These are phyloP conservation scores for Omphalotus olearius DNA, from an alignment of 1,284 basidiomycete species.

Conservation along the genomic window DNA sequence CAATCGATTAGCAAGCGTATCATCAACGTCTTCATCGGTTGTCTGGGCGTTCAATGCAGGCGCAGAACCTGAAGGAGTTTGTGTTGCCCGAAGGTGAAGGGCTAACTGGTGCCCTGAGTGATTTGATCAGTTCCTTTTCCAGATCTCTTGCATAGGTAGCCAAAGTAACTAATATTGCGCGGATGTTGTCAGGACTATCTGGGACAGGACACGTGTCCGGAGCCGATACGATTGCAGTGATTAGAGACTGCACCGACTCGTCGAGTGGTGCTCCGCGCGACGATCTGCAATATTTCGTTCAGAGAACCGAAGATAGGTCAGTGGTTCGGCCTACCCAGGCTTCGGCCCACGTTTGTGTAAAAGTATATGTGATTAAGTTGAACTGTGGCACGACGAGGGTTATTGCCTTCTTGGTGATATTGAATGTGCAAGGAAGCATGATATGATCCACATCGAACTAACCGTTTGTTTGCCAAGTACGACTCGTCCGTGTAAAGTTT, in stretches of 20 bases:
- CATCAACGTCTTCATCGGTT: neutral
- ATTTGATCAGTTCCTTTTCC: conserved; percentile 8
- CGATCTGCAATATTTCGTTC: neutral
- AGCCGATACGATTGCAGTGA: conserved; percentile 12
- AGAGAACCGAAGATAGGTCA: neutral
- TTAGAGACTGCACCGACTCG: conserved; percentile 5
- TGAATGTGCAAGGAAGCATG: conserved; percentile 14
- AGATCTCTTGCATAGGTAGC: conserved; percentile 8
- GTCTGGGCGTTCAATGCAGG: neutral
- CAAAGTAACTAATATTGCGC: conserved; percentile 11
- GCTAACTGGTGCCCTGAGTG: neutral
- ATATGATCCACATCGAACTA: neutral
- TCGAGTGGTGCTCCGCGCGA: neutral
- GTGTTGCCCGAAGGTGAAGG: too few relatives aligned
- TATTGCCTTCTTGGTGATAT: conserved; percentile 13
- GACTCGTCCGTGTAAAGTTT: too few relatives aligned
- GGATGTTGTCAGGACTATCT: conserved; percentile 6
- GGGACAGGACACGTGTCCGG: conserved; percentile 9
- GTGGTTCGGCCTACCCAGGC: neutral
- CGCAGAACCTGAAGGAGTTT: too few relatives aligned
- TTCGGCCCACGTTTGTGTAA: conserved; percentile 13
- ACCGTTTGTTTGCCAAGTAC: too few relatives aligned
- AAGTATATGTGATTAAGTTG: neutral
- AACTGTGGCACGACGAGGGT: neutral
- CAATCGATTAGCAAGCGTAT: conserved; percentile 1